Base-by-base conservation (phyloP, 108 stramenopile species). In the Nitzschia sp. region DNA sequence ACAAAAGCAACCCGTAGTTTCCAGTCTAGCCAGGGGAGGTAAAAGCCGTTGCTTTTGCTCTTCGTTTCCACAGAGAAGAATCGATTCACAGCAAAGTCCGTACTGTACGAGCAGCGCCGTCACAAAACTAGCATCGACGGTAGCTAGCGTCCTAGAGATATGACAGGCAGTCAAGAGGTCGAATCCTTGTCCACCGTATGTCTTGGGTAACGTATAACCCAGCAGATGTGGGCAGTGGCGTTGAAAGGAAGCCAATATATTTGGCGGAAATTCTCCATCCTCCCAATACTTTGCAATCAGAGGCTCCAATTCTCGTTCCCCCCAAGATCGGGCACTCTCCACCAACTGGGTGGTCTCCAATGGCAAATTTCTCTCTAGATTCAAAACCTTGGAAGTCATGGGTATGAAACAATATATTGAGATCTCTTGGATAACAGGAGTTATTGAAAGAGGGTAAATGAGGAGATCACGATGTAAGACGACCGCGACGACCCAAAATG, bases 1-100 rank as follows among this genome's bases (percentile, higher is more conserved):
- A 47, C 68, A 70, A 59, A 70, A 70, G 31, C 68, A 70, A 9
- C 57, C 68, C 25, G 38, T 70, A 3, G 27, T 58, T n/a, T 70
- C 8, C 5, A 70, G 58, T 1, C 30, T 24, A 1, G 58, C 46
- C 18, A 70, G 23, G 9, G 68, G 33, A 28, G 68, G 68, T 46
- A 70, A 27, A 24, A 70, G 33, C 25, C 58, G 25, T 33, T 38
- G 46, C 15, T 49, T 46, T 19, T 70, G 68, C 9, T 58, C 56
- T 29, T 70, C 58, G 18, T 17, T 70, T 32, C 68, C 68, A 59
- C 68, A 70, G 11, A 70, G 28, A 18, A 70, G 58, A 48, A 70
- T 70, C 0, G 68, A 70, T 59, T 70, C 49, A 30, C 46, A 30
- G 59, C 68, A 70, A 0, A 70, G 31, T 32, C 68, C 68, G 27